Base-by-base conservation (phyloP, 2,329 filamentous ascomycete species). In the Blastomyces emzantsi region DNA sequence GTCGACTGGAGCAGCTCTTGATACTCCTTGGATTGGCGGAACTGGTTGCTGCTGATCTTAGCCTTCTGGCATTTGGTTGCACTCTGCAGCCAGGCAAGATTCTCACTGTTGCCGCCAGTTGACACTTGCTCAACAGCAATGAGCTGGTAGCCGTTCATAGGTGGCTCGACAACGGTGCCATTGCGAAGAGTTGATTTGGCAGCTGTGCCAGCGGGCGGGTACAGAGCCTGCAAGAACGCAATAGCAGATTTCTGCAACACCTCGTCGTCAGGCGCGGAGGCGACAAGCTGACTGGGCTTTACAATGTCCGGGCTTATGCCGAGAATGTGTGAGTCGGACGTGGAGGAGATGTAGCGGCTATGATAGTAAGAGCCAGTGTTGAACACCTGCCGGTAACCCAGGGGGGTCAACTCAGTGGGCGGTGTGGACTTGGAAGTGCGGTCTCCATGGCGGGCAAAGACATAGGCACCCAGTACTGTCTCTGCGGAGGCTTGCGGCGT, bases 361-460 rank as follows among this genome's bases (percentile, higher is more conserved):
- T 90, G 88, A 77, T 88, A 96, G 82, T 87, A 93, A 63, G 79
- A 75, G 66, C 90, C 92, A 0, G 88, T 87, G 57, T 81, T 80
- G 76, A 85, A 88, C 68, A 92, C 86, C 78, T 97, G 82, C 58
- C 83, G 78, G 72, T 92, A 91, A 41, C 92, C 92, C 61, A 96
- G 82, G 65, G 88, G 82, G 15, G 92, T 96, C 73, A 97, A 78
- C 68, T 83, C 82, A 36, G 90, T 85, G 15, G 89, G 88, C 56
- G 86, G 80, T 66, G 85, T 85, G 22, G 85, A 81, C 79, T 96
- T 96, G 67, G 90, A 79, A 0, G 91, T 93, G 63, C 92, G 86
- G 76, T 97, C 92, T 64, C 92, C 92, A 78, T 97, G 92, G 56
- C 92, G 89, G 69, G 90, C 86, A 80, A 95, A 96, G 76, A 96